Evolutionary conservation across 2,329 filamentous ascomycete species (phyloP), one percentile per base, ranked within the genome.

Genomic region (Sporothrix variecibatus): DNA sequence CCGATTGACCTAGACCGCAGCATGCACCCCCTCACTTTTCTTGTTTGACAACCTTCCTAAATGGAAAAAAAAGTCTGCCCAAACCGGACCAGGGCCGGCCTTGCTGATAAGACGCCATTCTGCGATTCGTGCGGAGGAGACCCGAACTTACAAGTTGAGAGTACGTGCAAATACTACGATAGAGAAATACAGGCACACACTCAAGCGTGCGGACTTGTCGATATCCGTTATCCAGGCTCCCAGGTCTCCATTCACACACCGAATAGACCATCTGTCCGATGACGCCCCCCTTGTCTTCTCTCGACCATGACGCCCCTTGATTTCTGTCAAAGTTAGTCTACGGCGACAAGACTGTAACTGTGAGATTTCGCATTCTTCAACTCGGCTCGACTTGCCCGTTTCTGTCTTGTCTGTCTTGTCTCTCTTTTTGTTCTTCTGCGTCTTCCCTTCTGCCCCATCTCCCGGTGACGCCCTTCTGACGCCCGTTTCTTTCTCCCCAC

Each of bases 21-120:
- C 28, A 60, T 2, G 23, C 31, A 38, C 6, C 60, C 31, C 28
- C 34, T 64, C 34, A 34, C 60, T 64, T 43, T 26, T n/a, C n/a
- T 2, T 65, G 3, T 15, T 67, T 68, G 53, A 62, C 34, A 71
- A 58, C 68, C 68, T 71, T 71, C 49, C 49, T 28, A 71, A 56
- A 56, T 40, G 67, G 67, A 46, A n/a, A 49, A 40, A 68, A 7
- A n/a, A n/a, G 8, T 4, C 17, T 20, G 38, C 2, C 23, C 20
- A 20, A 34, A 28, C 2, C 58, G 26, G 51, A 28, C 56, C 56
- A 60, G 56, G 56, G 28, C 56, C 20, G 62, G 28, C 12, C 26
- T 23, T 2, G 5, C 43, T 68, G 64, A 68, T 68, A 68, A 68
- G 64, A 51, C 23, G 8, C 64, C 15, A 49, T 20, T 20, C 64